Base-by-base conservation (phyloP, 345 rosid species). In the Boechera divaricarpa region DNA sequence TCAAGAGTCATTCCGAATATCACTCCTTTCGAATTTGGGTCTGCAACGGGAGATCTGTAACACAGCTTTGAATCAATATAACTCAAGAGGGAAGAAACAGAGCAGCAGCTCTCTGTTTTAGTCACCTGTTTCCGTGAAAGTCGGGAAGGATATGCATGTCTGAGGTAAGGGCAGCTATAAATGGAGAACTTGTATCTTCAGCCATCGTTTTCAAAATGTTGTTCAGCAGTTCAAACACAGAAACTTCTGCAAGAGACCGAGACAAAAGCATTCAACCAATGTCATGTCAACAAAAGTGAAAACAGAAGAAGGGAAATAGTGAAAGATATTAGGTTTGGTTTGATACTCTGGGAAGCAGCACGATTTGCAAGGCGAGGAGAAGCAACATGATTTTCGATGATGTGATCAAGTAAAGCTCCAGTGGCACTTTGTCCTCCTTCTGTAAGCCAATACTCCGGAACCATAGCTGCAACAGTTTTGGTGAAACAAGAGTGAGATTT, bases 381-480 rank as follows among this genome's bases (percentile, higher is more conserved):
- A 83, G 97, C 99, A 78, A 81, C 89, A 76, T 95, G 98, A 49
- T 83, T 95, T 82, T 95, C 96, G 69, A 95, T 82, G 7, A 95
- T 73, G 80, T 89, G 80, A 83, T 95, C 99, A 56, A 95, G 73
- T 79, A 92, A 83, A 71, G 99, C 97, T 62, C 99, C 99, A 24
- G 99, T 95, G 52, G 98, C 98, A 89, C 98, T 92, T 82, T 95
- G 99, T 72, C 97, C 99, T 57, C 98, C 98, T 81, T 92, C 99
- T 59, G 97, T 92, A 52, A 95, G 98, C 99, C 98, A 95, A 73
- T 81, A 92, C 80, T 88, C 94, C 42, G 98, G 98, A 31, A 95
- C 83, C 96, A 92, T 89, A 21, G 97, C 99, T 92, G 72, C 51
- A 69, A 7, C 49, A 45, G 32, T 52, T 24, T 56, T 10, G 2